Base-by-base conservation (phyloP, 2,329 filamentous ascomycete species). In the Furcasterigmium sp. region DNA sequence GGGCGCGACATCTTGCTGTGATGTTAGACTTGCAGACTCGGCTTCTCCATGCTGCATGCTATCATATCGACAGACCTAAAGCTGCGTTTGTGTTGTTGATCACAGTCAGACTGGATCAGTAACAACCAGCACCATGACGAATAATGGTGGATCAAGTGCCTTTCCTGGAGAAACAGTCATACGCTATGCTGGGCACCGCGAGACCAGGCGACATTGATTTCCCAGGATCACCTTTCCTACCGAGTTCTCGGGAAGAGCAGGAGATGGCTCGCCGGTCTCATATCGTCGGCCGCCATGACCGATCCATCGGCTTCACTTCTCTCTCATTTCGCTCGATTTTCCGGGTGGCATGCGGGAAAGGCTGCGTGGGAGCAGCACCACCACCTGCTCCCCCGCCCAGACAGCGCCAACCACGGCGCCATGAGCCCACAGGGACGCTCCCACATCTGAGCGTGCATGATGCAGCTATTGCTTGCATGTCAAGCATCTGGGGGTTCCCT, bases 401-500 rank as follows among this genome's bases (percentile, higher is more conserved):
- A 15, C n/a, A 15, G n/a, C n/a, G 15, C 32, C 32, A 35, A 18
- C 32, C 3, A 15, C 17, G 32, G 32, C 9, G 32, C 15, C 32
- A 35, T 17, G 25, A 26, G 41, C 42, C 40, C 45, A 46, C 43
- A 36, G 42, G 45, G 45, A 32, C 45, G 18, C 32, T 34, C 39
- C 35, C 23, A 38, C 28, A 40, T 49, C 47, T 46, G 46, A 42
- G 47, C 41, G 45, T 45, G 43, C 41, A 49, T 51, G 42, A 45
- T 49, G 48, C 49, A 49, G 44, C 35, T 25, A 45, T 50, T 47
- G 34, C 46, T 45, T 46, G 47, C 44, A 45, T 25, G 20, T 18
- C 11, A 11, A 18, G 17, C 14, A 10, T 29, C 28, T 23, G 38
- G 28, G 26, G 38, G 26, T 15, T 23, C 17, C 19, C 15, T 13